Base-by-base conservation (phyloP, 768 basidiomycete genomes). In the Boletellus emodensis region DNA sequence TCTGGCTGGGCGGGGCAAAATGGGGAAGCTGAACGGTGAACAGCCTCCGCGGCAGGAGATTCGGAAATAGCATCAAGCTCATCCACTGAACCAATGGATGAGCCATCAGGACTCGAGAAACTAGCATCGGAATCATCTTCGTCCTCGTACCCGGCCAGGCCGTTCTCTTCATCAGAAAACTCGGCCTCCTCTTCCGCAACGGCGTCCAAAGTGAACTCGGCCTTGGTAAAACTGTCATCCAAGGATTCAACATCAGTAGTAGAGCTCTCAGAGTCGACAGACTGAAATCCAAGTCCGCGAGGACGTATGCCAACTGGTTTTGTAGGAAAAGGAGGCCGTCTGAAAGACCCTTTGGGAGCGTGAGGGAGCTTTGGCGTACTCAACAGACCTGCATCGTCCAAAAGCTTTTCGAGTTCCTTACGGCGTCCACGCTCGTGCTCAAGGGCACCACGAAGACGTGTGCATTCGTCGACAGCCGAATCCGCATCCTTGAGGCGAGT, bases 141-240 rank as follows among this genome's bases (percentile, higher is more conserved):
- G 48, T 87, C 85, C 61, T 88, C 87, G 49, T 87, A 89, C 26
- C 82, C 75, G 38, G 73, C 78, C 32, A 87, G 68, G 18, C 72
- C 83, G 53, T 82, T 73, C 14, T 84, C 78, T 35, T 81, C 81
- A 33, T 67, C 61, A 22, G 59, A 59, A 15, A 50, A 43, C 14
- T 73, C 72, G 43, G 76, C 74, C 1, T 71, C 69, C 39, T 80
- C 86, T 59, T 87, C 85, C 18, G 67, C 69, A 12, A 85, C 83
- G 18, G 74, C 71, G 60, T 82, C 81, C 57, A 84, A 71, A 18
- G 76, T 65, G 55, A 78, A 76, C 36, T 70, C 70, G 41, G 72
- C 69, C 43, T 73, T 72, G 12, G 66, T 62, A 45, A 66, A 64
- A 38, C 66, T 61, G 44, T 74, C 79, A 38, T 80, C 79, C 14